These are phyloP conservation scores for Apiotrichum veenhuisii DNA, from an alignment of 1,284 basidiomycete genomes.

Conservation along the genomic window DNA sequence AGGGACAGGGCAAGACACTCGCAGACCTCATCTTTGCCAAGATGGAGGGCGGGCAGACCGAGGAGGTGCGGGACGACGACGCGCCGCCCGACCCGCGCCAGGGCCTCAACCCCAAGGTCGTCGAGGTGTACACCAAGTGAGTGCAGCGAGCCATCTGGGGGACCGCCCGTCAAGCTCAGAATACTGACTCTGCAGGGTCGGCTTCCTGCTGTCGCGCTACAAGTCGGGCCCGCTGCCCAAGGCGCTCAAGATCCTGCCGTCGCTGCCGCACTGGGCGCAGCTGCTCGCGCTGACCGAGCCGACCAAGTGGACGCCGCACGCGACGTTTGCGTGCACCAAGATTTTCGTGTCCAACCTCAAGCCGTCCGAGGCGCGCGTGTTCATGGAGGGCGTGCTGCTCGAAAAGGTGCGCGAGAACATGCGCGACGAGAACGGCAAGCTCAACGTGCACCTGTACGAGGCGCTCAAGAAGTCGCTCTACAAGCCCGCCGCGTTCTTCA, in stretches of 20 bases:
- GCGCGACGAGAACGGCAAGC: constrained; percentile 65
- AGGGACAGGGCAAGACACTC: constrained; percentile 67
- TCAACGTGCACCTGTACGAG: constrained; percentile 92
- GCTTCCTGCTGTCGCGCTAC: constrained; percentile 80
- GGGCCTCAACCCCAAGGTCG: constrained; percentile 92
- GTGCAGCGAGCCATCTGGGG: constrained; percentile 28
- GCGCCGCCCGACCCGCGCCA: constrained; percentile 73
- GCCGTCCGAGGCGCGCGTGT: constrained; percentile 90
- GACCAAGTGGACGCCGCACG: constrained; percentile 92
- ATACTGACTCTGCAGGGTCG: constrained; percentile 59
- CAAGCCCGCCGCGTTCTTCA: constrained; percentile 98
- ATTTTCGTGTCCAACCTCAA: constrained; percentile 98
- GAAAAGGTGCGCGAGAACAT: constrained; percentile 92
- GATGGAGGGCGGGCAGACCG: constrained; percentile 62
- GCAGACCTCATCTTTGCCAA: constrained; percentile 96
- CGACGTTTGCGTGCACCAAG: constrained; percentile 86
- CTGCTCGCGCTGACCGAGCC: constrained; percentile 90
- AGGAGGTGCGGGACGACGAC: constrained; percentile 56
- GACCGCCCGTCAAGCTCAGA: background rate
- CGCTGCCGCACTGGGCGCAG: constrained; percentile 92
- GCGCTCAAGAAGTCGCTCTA: constrained; percentile 86
- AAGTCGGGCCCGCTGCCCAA: constrained; percentile 95
- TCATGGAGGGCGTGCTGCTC: constrained; percentile 85
- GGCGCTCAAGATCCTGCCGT: constrained; percentile 96
- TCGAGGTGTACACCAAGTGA: constrained; percentile 91